Evolutionary conservation across 495 filamentous ascomycete species (phyloP), one percentile per base, ranked within the genome.

Genomic region (Hypoxylon lienhwacheense): DNA sequence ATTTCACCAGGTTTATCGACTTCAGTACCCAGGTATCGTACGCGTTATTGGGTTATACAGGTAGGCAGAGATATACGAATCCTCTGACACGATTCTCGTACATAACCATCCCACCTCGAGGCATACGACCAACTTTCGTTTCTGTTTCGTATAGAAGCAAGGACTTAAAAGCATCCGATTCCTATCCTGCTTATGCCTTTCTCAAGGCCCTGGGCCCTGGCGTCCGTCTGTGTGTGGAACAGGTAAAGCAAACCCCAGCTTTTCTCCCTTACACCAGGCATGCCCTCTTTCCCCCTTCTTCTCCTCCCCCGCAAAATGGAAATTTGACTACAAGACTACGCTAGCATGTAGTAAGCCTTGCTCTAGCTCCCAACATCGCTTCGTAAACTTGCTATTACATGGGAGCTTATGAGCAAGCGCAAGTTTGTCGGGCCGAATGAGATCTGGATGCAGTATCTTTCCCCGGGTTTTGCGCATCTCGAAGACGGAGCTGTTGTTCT

Each of bases 361-460:
- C 40, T 26, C 24, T 24, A 45, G 4, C 46, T 25, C 40, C 47
- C 35, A 19, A 42, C 40, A 34, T 16, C 47, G 15, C 31, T 22
- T 60, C 35, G 35, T 39, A 24, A 20, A 24, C 39, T 39, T 40
- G 21, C 46, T 28, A 51, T 55, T 25, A 33, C 28, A 26, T 40
- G 16, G n/a, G 14, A 50, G 40, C 39, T 29, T 26, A 55, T 51
- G 31, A 21, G 34, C 34, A 22, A n/a, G n/a, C n/a, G n/a, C n/a
- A n/a, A n/a, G n/a, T n/a, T n/a, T 19, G 26, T 61, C 57, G 57
- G 57, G 31, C 57, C 57, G 57, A 61, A 61, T 61, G 12, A 42
- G 46, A 24, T 45, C 17, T 7, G 20, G 29, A 36, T 53, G 37
- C 48, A 7, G 44, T 61, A 14, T 52, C 57, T n/a, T 31, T 55